Base-by-base conservation (phyloP, 768 basidiomycete genomes). In the Kwoniella sp. region DNA sequence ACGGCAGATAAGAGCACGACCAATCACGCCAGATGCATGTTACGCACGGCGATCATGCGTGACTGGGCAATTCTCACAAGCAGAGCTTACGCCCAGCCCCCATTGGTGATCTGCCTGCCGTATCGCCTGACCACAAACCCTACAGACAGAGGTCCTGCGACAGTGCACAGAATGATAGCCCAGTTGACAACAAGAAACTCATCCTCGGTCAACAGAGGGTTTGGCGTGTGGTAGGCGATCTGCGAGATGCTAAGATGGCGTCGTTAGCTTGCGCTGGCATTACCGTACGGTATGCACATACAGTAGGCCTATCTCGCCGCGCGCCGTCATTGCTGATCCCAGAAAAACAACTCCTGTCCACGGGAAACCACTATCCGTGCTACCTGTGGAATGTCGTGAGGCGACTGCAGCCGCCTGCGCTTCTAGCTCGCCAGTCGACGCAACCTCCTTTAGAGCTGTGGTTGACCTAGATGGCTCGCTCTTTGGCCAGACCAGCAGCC, bases 241-340 rank as follows among this genome's bases (percentile, higher is more conserved):
- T 75, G 73, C 7, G 82, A 80, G 26, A 84, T 79, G 27, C 59
- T 65, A 38, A 20, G 46, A 10, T 8, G 31, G 31, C 31, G 31
- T 32, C 15, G 31, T 8, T 8, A 15, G 31, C 31, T 8, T 32
- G 31, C 9, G 15, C 15, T 32, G 5, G 0, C 20, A 46, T 14
- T 12, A 34, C 3, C 12, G 32, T 0, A 2, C 22, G 14, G 32
- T 25, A 25, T 0, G 12, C 41, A 28, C 25, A 9, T 46, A 59
- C 58, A 75, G 47, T 40, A 85, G 76, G 11, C 82, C 83, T 23
- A 85, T 84, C 69, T 85, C 84, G 1, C 85, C 85, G 2, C 84
- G 78, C 0, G 84, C 80, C 29, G 84, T 79, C 79, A 85, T 81
- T 0, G 82, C 83, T 3, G 81, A 65, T 0, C 81, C 80, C 17